Evolutionary conservation across 768 basidiomycete species (phyloP).

Genomic region (Fibroporia radiculosa): DNA sequence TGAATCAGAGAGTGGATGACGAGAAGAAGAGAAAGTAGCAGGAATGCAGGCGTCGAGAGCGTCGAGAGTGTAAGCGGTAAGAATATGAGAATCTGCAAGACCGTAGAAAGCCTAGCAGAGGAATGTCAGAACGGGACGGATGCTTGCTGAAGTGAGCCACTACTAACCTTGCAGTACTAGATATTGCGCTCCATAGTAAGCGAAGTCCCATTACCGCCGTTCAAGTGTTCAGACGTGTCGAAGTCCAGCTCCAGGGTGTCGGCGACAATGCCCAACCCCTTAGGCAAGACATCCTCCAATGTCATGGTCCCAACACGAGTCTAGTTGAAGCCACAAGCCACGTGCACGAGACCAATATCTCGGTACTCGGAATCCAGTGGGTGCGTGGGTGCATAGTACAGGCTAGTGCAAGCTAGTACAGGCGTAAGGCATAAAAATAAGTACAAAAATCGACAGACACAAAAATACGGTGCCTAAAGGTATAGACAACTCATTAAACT

Average conservation of each 20-base stretch:
- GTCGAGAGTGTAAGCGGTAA: constrained; percentile 81
- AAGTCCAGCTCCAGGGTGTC: not conserved
- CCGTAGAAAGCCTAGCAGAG: constrained; percentile 56
- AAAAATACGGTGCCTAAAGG: no score
- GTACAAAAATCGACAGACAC: no score
- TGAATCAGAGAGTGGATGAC: constrained; percentile 74
- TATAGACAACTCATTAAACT: no score
- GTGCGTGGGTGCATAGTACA: no score
- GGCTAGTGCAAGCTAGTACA: no score
- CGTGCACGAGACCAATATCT: no score
- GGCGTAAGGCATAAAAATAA: no score
- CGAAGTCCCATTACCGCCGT: constrained; percentile 41
- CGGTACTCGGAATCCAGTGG: no score
- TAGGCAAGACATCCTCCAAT: no score
- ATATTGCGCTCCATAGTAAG: constrained; percentile 58
- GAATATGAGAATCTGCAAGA: constrained; percentile 74
- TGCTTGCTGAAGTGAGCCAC: not conserved
- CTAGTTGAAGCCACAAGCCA: no score
- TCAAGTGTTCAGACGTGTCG: not conserved
- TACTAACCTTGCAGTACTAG: constrained; percentile 52
- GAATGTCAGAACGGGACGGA: not conserved
- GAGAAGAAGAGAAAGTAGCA: constrained; percentile 72
- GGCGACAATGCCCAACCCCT: no score
- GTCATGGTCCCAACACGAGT: no score
- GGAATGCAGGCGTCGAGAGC: constrained; percentile 71